Evolutionary conservation across 805 yeast species (phyloP).

Genomic region (Saccharomyces mikatae): DNA sequence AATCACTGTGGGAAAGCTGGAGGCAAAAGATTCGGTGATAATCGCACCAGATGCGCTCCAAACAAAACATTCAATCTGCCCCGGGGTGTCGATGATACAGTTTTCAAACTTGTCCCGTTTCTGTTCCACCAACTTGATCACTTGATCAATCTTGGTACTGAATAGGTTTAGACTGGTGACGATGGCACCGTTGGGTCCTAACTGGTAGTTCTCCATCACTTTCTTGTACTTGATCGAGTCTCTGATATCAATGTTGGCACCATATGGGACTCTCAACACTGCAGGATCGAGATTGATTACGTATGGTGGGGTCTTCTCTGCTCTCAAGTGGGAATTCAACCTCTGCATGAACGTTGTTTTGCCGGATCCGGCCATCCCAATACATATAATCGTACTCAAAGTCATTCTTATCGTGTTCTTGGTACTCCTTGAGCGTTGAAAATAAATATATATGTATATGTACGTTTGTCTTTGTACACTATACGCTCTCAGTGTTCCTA

Average conservation of each 20-base stretch:
- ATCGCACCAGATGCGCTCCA: conserved; percentile 98
- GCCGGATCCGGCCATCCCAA: conserved; percentile 77
- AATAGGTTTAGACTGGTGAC: conserved; percentile 89
- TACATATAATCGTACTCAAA: conserved; percentile 40
- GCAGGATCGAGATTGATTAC: conserved; percentile 96
- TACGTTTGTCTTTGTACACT: not conserved
- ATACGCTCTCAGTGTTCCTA: not conserved
- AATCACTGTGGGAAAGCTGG: conserved; percentile 88
- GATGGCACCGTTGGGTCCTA: conserved; percentile 98
- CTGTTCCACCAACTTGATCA: conserved; percentile 75
- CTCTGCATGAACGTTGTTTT: conserved; percentile 97
- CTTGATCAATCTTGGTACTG: conserved; percentile 94
- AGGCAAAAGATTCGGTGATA: conserved; percentile 92
- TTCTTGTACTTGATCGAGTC: conserved; percentile 93
- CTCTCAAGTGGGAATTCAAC: conserved; percentile 77
- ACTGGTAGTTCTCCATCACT: conserved; percentile 89
- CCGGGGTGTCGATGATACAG: conserved; percentile 93
- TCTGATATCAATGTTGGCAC: conserved; percentile 89
- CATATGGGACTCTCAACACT: conserved; percentile 85
- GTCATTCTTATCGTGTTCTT: conserved; percentile 23
- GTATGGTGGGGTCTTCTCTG: conserved; percentile 69
- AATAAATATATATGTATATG: too few species aligned
- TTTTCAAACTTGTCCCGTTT: conserved; percentile 49
- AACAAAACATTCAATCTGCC: conserved; percentile 96
- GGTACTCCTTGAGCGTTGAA: not conserved